Percentiles rank a stretch among this genome's conserved stretches.
Evolutionary conservation across 345 rosid genomes (phyloP).

Genomic region (Lagerstroemia speciosa): DNA sequence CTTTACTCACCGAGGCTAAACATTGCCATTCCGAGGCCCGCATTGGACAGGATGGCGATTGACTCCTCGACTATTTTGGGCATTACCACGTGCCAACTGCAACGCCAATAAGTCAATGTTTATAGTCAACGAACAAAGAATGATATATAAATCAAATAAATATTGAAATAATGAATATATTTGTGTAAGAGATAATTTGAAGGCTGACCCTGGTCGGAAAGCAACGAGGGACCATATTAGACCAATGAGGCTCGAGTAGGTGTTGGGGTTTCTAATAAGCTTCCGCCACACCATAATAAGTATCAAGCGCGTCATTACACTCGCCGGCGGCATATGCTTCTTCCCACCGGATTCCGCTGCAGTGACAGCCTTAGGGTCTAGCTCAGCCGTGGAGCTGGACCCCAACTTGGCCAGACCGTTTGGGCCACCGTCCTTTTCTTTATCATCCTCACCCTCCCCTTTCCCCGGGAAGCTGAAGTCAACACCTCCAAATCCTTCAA

Average conservation of each 20-base stretch:
- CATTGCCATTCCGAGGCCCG: constrained; percentile 99
- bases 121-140: background rate
- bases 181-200: too few relatives aligned
- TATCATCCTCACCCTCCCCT: constrained; percentile 25
- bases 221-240: constrained; percentile 86
- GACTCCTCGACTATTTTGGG: constrained; percentile 72
- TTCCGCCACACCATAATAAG: constrained; percentile 98
- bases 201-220: constrained; percentile 43
- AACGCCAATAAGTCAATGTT: background rate
- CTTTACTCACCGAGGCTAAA: constrained; percentile 79
- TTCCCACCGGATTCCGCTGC: constrained; percentile 17
- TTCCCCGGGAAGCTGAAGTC: constrained; percentile 44
- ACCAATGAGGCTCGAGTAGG: constrained; percentile 92
- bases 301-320: constrained; percentile 91
- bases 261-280: constrained; percentile 91
- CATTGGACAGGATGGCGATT: constrained; percentile 90
- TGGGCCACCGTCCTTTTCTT: constrained; percentile 43
- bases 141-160: too few relatives aligned
- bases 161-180: too few relatives aligned
- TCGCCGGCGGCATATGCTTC: constrained; percentile 79
- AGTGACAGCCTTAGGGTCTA: constrained; percentile 15
- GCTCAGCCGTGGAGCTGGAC: constrained; percentile 53
- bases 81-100: constrained; percentile 92
- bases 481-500: constrained; percentile 41
- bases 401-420: constrained; percentile 44